Evolutionary conservation across 352 stramenopile genomes (phyloP).

Genomic region (Pseudoperonospora humuli): DNA sequence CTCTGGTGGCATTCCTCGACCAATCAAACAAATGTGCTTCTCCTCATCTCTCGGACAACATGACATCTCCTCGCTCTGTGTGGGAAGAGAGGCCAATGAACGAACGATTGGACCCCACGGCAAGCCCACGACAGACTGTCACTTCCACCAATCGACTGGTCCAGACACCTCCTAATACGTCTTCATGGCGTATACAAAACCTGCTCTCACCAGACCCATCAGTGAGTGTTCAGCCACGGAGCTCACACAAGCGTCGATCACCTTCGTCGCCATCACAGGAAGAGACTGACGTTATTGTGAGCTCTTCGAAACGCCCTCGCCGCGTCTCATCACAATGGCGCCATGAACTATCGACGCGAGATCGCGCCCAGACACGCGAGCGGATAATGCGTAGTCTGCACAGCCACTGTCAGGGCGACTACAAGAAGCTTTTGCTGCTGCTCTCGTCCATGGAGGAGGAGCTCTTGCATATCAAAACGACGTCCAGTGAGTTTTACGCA

Average conservation of each 20-base stretch:
- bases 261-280: slow-evolving; percentile 9
- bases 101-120: slow-evolving; percentile 27
- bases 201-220: slow-evolving; percentile 19
- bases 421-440: slow-evolving; percentile 54
- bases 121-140: slow-evolving; percentile 21
- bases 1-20: slow-evolving; percentile 27
- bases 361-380: slow-evolving; percentile 54
- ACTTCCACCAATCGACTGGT: slow-evolving; percentile 8
- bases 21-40: slow-evolving; percentile 30
- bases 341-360: slow-evolving; percentile 38
- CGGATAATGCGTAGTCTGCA: slow-evolving; percentile 57
- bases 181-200: slow-evolving; percentile 20
- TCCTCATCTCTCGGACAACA: slow-evolving; percentile 16
- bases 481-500: slow-evolving; percentile 56
- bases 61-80: slow-evolving; percentile 32
- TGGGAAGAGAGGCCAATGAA: slow-evolving; percentile 27
- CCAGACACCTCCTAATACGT: slow-evolving; percentile 15
- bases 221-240: slow-evolving; percentile 6
- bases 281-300: slow-evolving; percentile 5
- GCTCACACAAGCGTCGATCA: slow-evolving; percentile 14
- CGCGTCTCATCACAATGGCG: slow-evolving; percentile 48
- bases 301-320: slow-evolving; percentile 27
- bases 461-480: slow-evolving; percentile 66
- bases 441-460: slow-evolving; percentile 72
- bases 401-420: slow-evolving; percentile 46